A percentile compares a stretch with the other conserved stretches of the same genome.
Evolutionary conservation across 2,329 filamentous ascomycete genomes (phyloP).

Genomic region (Pezicula neosporulosa): DNA sequence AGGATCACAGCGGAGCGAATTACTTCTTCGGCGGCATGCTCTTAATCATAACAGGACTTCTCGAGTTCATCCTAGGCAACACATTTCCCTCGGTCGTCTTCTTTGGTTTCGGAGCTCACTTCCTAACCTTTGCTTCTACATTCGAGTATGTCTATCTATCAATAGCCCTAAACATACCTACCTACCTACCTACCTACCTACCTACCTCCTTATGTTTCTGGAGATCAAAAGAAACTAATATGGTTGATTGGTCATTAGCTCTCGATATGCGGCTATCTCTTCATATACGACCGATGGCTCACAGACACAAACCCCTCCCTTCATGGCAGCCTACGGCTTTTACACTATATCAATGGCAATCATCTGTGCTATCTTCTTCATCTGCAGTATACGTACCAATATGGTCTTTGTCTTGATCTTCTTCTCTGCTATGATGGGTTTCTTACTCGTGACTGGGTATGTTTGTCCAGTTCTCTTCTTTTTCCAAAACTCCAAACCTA

Average conservation of each 20-base stretch:
- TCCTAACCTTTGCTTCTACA: conserved; percentile 45
- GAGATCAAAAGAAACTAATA: background rate
- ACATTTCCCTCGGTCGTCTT: conserved; percentile 56
- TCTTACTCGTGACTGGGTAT: conserved; percentile 54
- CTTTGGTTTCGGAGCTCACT: conserved; percentile 49
- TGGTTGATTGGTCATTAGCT: conserved; percentile 28
- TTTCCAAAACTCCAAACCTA: too few species aligned
- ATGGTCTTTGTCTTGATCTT: conserved; percentile 69
- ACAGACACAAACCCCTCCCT: background rate
- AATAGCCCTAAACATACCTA: too few species aligned
- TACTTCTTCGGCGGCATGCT: conserved; percentile 49
- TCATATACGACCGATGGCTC: conserved; percentile 30
- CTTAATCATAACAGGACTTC: conserved; percentile 44
- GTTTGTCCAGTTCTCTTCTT: too few species aligned
- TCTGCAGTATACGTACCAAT: conserved; percentile 71
- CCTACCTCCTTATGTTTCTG: too few species aligned
- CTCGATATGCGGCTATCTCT: conserved; percentile 43
- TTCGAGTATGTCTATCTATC: conserved; percentile 17
- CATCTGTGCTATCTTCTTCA: conserved; percentile 35
- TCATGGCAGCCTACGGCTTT: conserved; percentile 33
- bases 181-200: too few species aligned
- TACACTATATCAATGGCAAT: conserved; percentile 25
- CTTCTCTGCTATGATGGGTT: conserved; percentile 44
- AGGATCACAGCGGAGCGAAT: conserved; percentile 33
- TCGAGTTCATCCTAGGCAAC: conserved; percentile 54